Base-by-base conservation (phyloP, 768 basidiomycete genomes). In the Boletus barrowsii region DNA sequence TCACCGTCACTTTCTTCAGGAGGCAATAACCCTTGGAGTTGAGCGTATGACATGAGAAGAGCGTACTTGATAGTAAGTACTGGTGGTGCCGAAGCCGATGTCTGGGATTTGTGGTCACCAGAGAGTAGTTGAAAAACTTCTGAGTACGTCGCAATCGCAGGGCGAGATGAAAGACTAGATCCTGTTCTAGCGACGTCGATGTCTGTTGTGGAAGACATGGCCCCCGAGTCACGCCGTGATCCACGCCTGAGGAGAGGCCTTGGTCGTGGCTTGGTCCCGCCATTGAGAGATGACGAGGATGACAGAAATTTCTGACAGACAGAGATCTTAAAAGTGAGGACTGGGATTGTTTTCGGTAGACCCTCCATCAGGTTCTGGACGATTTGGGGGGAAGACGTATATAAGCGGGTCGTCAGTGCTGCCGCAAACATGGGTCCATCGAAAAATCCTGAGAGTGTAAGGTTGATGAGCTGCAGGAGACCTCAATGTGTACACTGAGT, bases 301-400 rank as follows among this genome's bases (percentile, higher is more conserved):
- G 64, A 66, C 39, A 77, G 59, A 43, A 74, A 68, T 59, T 70
- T 75, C 42, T 73, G 73, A 58, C 78, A 81, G 14, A 80, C 58
- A 0, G 68, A 59, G 5, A 80, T 53, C 63, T 79, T 80, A 50
- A 81, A 80, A 22, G 62, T 63, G 45, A 74, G 68, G 3, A 64
- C 54, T 4, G 74, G 56, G 18, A 67, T 58, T 13, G 77, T 73
- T 42, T 71, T 72, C 3, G 64, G 62, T 24, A 81, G 58, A 43
- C 63, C 56, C 18, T 71, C 71, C 57, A 80, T 66, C 44, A 81
- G 60, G n/a, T 56, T 62, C n/a, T 64, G 66, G 15, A 70, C 50
- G 4, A 63, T 59, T 49, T 72, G 62, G 5, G 71, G 54, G 10
- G 68, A 54, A 26, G 65, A 61, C 3, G 69, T 66, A 18, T 69